A percentile compares a stretch with the other conserved stretches of the same genome.
Conservation (phyloP, 2,329 filamentous ascomycete species). For the Raffaelea ambrosiae region DNA sequence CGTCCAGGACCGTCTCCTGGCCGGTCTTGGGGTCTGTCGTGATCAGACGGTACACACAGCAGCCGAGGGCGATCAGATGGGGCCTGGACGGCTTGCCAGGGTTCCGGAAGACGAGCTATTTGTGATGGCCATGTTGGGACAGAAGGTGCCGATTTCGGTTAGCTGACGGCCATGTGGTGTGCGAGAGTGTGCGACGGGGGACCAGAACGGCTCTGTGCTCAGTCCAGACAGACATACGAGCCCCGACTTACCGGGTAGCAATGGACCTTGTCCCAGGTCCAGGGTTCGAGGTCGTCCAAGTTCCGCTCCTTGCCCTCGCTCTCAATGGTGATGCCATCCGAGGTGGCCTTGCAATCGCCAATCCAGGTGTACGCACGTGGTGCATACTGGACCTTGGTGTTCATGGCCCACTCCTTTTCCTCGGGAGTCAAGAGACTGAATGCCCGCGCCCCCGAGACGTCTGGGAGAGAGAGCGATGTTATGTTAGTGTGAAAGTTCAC, state of each 20-base stretch:
- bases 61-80: conserved; percentile 4
- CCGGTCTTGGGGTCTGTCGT: conserved; percentile 4
- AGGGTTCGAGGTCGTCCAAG: neutral
- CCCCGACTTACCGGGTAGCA: conserved; percentile 1
- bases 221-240: neutral
- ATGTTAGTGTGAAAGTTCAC: no score
- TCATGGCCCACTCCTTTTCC: conserved; percentile 5
- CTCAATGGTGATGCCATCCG: conserved; percentile 4
- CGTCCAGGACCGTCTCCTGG: neutral
- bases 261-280: conserved; percentile 7
- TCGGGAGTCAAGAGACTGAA: conserved; percentile 1
- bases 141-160: no score
- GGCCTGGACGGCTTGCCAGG: conserved; percentile 1
- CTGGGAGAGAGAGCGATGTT: neutral
- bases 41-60: conserved; percentile 3
- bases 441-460: conserved; percentile 1
- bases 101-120: conserved; percentile 2
- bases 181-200: no score
- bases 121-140: no score
- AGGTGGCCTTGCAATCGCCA: conserved; percentile 4
- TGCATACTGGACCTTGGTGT: conserved; percentile 2
- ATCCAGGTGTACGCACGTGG: conserved; percentile 4
- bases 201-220: no score
- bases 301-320: conserved; percentile 1
- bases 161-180: no score